Evolutionary conservation across 169 alveolate genomes (phyloP), one percentile per base, ranked within the genome.

Genomic region (Besnoitia besnoiti): DNA sequence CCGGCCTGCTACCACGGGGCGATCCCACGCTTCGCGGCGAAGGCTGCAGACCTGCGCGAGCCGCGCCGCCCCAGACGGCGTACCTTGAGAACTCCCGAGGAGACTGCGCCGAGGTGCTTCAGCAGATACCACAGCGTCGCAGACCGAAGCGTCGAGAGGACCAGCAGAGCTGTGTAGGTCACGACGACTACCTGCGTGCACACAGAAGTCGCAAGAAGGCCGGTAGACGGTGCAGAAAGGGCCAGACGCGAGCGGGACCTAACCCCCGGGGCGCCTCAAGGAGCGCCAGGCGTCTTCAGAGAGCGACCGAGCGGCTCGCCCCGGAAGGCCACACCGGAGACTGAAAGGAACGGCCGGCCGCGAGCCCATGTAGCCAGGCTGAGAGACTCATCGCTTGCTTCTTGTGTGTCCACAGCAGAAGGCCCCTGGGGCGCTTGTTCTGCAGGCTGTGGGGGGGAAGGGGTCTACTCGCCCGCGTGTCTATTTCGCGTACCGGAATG

Each of bases 121-220:
- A 95, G 62, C n/a, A 95, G 80, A 47, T 91, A 75, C 96, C 96
- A 95, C 39, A 95, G 91, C n/a, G 95, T 93, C 3, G 96, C 84
- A 14, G 96, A 95, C 30, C 96, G 95, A 37, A 95, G 49, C 14
- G 92, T 50, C 47, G 93, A 90, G 47, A 92, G 91, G 44, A 91
- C 0, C 35, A 89, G 59, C 27, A 95, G 94, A 27, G 85, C 93
- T 39, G 92, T 37, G 76, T 84, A 94, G 75, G 94, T 67, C 33
- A 51, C 19, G 51, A 67, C 30, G 73, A 93, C 82, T 12, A 85
- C 93, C 90, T 95, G 85, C 24, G 88, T 24, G 89, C 75, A 82
- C 33, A 46, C 46, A 82, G 44, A 49, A 46, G 27, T 1, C 0
- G 12, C n/a, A 33, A 1, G 49, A 46, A 76, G 59, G 33, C 77